Evolutionary conservation across 1,139 yeast species (phyloP).

Genomic region (Yamadazyma sp.): DNA sequence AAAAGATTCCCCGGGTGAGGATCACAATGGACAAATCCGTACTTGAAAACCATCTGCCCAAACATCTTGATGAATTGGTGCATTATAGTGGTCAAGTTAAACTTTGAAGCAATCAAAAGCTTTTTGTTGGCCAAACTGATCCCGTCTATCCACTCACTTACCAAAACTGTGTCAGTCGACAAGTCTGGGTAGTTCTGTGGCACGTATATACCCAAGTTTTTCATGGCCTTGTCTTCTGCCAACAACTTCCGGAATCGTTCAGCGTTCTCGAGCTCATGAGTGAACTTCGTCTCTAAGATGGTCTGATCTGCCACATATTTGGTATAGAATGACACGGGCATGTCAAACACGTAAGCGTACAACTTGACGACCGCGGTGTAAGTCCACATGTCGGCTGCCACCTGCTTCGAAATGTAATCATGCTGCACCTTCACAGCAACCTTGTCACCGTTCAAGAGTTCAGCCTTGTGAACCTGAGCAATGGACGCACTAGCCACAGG

Average conservation of each 20-base stretch:
- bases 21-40: conserved; percentile 79
- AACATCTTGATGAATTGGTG: conserved; percentile 54
- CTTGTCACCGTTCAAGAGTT: conserved; percentile 45
- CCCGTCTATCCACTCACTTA: conserved; percentile 80
- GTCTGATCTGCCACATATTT: conserved; percentile 59
- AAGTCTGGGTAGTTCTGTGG: conserved; percentile 52
- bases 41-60: conserved; percentile 68
- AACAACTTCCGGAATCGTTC: conserved; percentile 23
- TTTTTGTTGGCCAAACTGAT: conserved; percentile 49
- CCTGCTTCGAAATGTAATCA: conserved; percentile 56
- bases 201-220: conserved; percentile 31
- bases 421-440: conserved; percentile 77
- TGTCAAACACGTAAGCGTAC: conserved; percentile 59
- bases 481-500: conserved; percentile 74
- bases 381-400: conserved; percentile 57
- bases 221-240: conserved; percentile 23
- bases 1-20: conserved; percentile 82
- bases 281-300: conserved; percentile 61
- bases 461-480: conserved; percentile 70
- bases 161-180: conserved; percentile 52
- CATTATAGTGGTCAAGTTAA: conserved; percentile 47
- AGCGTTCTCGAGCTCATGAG: conserved; percentile 56
- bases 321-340: conserved; percentile 62
- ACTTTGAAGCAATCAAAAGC: conserved; percentile 40
- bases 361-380: conserved; percentile 53